These are phyloP conservation scores for Cladophialophora carrionii DNA, from an alignment of 2,329 filamentous ascomycete genomes.

Conservation along the genomic window DNA sequence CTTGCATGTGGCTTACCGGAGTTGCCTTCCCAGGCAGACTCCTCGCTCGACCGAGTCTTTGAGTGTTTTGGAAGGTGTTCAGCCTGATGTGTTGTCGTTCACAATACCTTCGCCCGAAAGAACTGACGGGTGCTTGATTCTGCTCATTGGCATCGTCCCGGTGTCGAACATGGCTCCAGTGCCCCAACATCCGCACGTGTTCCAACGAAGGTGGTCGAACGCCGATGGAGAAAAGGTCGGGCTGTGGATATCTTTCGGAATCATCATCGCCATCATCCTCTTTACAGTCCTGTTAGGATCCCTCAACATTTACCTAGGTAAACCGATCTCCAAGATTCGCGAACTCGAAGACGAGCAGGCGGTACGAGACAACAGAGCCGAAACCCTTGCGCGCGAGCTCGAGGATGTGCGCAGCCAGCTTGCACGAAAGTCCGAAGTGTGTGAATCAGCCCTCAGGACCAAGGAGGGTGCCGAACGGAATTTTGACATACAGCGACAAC, in stretches of 20 bases:
- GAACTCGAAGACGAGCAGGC: slow-evolving; percentile 6
- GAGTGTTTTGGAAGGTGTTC: not conserved
- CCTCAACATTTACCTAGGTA: slow-evolving; percentile 1
- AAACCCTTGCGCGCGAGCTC: not conserved
- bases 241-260: slow-evolving; percentile 6
- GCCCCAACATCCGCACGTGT: not conserved
- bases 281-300: slow-evolving; percentile 1
- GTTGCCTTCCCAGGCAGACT: not conserved
- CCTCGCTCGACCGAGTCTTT: not conserved
- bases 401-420: not conserved
- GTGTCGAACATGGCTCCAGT: not conserved
- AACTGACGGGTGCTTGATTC: not conserved
- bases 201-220: slow-evolving; percentile 5
- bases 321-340: slow-evolving; percentile 1
- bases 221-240: slow-evolving; percentile 11
- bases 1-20: not conserved
- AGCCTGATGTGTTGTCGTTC: not conserved
- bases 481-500: slow-evolving; percentile 6
- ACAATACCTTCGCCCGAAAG: not conserved
- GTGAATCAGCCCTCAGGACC: not conserved
- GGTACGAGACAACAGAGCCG: slow-evolving; percentile 2
- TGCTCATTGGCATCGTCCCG: not conserved
- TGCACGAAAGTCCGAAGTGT: not conserved
- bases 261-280: slow-evolving; percentile 2
- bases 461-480: not conserved